These are phyloP conservation scores for Candida vartiovaarae DNA, from an alignment of 805 yeast genomes.

Conservation along the genomic window DNA sequence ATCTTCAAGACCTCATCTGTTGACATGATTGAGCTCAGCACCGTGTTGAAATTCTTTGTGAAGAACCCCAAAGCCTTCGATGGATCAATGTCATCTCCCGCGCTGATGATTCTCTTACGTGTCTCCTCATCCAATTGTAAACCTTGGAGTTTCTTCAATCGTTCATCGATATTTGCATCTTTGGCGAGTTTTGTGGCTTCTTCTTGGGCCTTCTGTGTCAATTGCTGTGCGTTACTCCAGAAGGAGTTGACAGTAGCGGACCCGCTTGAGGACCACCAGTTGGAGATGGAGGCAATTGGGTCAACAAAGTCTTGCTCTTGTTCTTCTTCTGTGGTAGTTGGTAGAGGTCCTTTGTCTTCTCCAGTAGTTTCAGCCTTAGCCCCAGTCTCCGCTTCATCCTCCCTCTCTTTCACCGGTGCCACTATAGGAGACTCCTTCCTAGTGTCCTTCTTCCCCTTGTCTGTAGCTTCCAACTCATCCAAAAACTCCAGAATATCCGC, in stretches of 20 bases:
- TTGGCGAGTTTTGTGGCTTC: conserved; percentile 25
- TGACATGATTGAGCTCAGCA: conserved; percentile 26
- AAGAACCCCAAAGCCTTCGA: conserved; percentile 22
- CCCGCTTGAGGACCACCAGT: conserved; percentile 73
- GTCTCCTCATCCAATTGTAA: conserved; percentile 18
- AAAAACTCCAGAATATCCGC: conserved; percentile 33
- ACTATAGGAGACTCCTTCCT: neutral
- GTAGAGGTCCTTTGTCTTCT: neutral
- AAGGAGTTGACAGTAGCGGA: conserved; percentile 56
- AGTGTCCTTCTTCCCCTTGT: conserved; percentile 15
- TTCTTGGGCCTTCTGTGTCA: conserved; percentile 32
- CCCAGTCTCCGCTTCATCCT: conserved; percentile 11
- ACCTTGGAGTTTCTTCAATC: conserved; percentile 26
- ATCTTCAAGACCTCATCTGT: conserved; percentile 51
- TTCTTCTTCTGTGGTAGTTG: neutral
- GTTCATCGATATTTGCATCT: conserved; percentile 24
- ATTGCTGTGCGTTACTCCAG: conserved; percentile 59
- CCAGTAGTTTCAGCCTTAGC: neutral
- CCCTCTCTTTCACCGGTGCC: conserved; percentile 8
- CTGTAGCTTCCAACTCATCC: conserved; percentile 55
- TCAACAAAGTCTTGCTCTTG: conserved; percentile 33
- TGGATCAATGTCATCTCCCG: conserved; percentile 14
- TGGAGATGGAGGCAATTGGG: conserved; percentile 58
- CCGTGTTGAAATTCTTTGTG: conserved; percentile 12
- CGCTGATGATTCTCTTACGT: conserved; percentile 20